These are phyloP conservation scores for Lanmaoa pseudosensibilis DNA, from an alignment of 768 basidiomycete genomes.

Conservation along the genomic window DNA sequence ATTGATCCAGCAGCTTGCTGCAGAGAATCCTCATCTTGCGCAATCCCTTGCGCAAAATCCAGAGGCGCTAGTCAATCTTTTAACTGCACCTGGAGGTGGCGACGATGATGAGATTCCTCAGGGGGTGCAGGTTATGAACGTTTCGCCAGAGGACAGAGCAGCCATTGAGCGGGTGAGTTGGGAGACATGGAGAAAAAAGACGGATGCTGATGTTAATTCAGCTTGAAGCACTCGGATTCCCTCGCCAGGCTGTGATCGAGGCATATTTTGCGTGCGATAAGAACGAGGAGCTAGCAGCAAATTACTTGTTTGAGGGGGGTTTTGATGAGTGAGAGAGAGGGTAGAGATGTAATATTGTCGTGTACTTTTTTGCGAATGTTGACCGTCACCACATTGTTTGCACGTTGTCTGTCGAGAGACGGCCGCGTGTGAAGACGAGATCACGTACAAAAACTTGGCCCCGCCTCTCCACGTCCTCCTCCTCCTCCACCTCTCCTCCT, in stretches of 20 bases:
- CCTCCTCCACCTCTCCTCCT: conserved; percentile 13
- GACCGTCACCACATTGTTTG: conserved; percentile 26
- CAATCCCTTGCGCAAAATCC: conserved; percentile 72
- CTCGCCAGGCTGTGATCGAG: conserved; percentile 76
- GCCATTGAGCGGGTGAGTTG: conserved; percentile 83
- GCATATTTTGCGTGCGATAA: conserved; percentile 95
- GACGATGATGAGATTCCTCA: conserved; percentile 39
- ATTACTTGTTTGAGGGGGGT: conserved; percentile 84
- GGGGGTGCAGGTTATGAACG: conserved; percentile 51
- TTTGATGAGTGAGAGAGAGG: conserved; percentile 26
- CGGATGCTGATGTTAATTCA: conserved; percentile 31
- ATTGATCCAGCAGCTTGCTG: conserved; percentile 78
- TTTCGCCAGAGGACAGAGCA: conserved; percentile 84
- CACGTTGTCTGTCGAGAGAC: conserved; percentile 16
- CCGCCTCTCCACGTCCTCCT: conserved; percentile 23
- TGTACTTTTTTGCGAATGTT: conserved; percentile 2
- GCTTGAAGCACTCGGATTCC: conserved; percentile 87
- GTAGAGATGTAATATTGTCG: neutral
- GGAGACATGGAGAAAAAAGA: neutral
- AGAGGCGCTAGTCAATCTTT: conserved; percentile 59
- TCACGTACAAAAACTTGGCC: conserved; percentile 31
- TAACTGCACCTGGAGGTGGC: conserved; percentile 53
- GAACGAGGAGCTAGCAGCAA: conserved; percentile 96
- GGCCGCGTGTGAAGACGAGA: conserved; percentile 30
- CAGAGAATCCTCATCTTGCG: conserved; percentile 72